These are phyloP conservation scores for Dactylellina cionopaga DNA, from an alignment of 2,329 filamentous ascomycete genomes.

Conservation along the genomic window DNA sequence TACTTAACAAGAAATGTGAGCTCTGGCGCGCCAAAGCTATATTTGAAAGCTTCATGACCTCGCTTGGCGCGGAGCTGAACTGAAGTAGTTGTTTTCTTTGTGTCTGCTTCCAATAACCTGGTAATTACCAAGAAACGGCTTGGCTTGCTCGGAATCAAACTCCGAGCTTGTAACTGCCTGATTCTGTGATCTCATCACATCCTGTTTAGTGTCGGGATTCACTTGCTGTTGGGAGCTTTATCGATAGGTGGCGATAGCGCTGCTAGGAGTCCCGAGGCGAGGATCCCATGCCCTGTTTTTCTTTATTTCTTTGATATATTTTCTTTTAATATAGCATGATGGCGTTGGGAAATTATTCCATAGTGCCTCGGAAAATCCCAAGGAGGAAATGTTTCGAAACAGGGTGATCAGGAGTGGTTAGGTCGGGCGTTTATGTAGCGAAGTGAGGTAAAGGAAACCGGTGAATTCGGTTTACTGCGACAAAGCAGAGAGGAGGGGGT, in stretches of 20 bases:
- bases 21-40: no score
- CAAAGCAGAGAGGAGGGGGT: slow-evolving; percentile 15
- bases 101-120: slow-evolving; percentile 3
- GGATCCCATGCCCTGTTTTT: no score
- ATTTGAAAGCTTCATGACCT: no score
- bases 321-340: slow-evolving; percentile 2
- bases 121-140: slow-evolving; percentile 12
- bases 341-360: neutral
- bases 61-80: no score
- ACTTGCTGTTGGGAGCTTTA: no score
- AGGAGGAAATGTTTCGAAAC: slow-evolving; percentile 36
- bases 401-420: neutral
- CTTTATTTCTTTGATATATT: neutral
- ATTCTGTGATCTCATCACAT: neutral
- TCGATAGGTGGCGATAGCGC: slow-evolving; percentile 8
- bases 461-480: slow-evolving; percentile 14
- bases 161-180: slow-evolving; percentile 17
- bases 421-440: slow-evolving; percentile 5
- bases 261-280: no score
- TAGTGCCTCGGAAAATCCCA: neutral
- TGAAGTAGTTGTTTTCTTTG: neutral
- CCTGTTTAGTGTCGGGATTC: no score
- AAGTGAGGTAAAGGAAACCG: slow-evolving; percentile 33
- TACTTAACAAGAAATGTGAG: neutral
- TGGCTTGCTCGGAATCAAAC: neutral